Percentiles rank a stretch among this genome's conserved stretches.
These are phyloP conservation scores for Zalaria sp. DNA, from an alignment of 2,329 filamentous ascomycete genomes.

Conservation along the genomic window DNA sequence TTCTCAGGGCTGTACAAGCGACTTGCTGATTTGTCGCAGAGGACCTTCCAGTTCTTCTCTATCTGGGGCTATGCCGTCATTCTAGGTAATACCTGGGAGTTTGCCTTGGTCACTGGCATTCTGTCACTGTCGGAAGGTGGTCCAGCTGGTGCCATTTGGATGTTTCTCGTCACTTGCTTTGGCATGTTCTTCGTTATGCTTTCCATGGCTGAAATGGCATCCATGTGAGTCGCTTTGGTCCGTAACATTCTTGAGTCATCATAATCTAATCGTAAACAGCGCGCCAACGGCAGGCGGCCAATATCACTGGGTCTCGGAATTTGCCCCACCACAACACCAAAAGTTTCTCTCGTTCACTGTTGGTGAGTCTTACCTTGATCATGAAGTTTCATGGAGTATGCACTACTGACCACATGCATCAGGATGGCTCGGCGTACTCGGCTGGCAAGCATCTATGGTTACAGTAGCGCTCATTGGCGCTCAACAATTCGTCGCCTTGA, in stretches of 20 bases:
- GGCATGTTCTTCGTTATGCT: slow-evolving; percentile 27
- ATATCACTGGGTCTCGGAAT: slow-evolving; percentile 44
- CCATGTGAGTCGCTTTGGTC: slow-evolving; percentile 20
- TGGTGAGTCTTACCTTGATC: slow-evolving; percentile 15
- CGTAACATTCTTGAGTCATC: slow-evolving; percentile 20
- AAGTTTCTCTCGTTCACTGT: slow-evolving; percentile 41
- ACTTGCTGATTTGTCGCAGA: slow-evolving; percentile 7
- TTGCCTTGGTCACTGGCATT: slow-evolving; percentile 6
- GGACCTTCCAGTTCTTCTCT: slow-evolving; percentile 14
- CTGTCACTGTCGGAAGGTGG: slow-evolving; percentile 31
- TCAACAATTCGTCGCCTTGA: slow-evolving; percentile 14
- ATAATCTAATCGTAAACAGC: slow-evolving; percentile 11
- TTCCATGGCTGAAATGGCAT: slow-evolving; percentile 37
- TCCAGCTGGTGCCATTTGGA: slow-evolving; percentile 39
- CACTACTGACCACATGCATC: neutral
- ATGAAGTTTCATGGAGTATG: neutral
- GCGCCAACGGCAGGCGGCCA: slow-evolving; percentile 44
- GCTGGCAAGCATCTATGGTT: slow-evolving; percentile 16
- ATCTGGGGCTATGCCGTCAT: slow-evolving; percentile 16
- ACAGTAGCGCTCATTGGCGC: slow-evolving; percentile 13
- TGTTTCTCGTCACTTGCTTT: slow-evolving; percentile 34
- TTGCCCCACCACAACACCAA: slow-evolving; percentile 23
- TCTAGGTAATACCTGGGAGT: slow-evolving; percentile 13
- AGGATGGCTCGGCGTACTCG: slow-evolving; percentile 15
- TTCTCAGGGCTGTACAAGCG: neutral